phyloP scores from a whole-genome alignment of 148 eudicot species.

The Amaranthus hypochondriacus region DNA sequence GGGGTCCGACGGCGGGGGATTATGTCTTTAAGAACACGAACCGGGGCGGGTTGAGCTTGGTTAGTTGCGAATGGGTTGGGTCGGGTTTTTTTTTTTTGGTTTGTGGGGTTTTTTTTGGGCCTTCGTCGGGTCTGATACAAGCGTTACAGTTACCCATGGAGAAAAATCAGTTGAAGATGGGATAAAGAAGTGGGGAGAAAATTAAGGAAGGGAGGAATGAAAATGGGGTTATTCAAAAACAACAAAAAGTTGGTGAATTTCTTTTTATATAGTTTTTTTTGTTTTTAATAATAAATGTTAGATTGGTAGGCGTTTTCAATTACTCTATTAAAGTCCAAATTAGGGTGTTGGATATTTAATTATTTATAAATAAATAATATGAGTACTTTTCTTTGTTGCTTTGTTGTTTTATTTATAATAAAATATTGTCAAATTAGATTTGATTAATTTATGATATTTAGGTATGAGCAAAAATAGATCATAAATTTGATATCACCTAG shows the following conservation, averaged over 20 bases:
- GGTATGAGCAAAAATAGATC: too few relatives aligned
- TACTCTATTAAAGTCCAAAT: neutral
- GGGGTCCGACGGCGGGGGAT: conserved; percentile 32
- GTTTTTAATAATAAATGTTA: conserved; percentile 13
- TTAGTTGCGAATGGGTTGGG: conserved; percentile 55
- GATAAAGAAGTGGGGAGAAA: neutral
- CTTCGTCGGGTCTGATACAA: conserved; percentile 43
- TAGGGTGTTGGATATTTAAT: conserved; percentile 17
- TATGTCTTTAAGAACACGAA: conserved; percentile 59
- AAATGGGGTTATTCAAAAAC: conserved; percentile 14
- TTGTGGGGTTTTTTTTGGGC: conserved; percentile 15
- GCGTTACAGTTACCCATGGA: conserved; percentile 67
- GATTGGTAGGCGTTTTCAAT: conserved; percentile 22
- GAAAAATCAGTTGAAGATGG: neutral
- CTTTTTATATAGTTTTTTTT: neutral
- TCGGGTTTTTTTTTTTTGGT: conserved; percentile 23
- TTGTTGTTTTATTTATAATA: neutral
- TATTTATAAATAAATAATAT: neutral
- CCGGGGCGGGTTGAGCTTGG: conserved; percentile 39
- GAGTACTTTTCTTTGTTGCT: neutral
- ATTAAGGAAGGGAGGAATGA: conserved; percentile 24
- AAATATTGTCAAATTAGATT: too few relatives aligned
- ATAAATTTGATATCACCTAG: too few relatives aligned
- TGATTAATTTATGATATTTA: too few relatives aligned
- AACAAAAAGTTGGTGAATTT: conserved; percentile 23